Evolutionary conservation across 1,284 basidiomycete genomes (phyloP).

Genomic region (Apiotrichum sp.): DNA sequence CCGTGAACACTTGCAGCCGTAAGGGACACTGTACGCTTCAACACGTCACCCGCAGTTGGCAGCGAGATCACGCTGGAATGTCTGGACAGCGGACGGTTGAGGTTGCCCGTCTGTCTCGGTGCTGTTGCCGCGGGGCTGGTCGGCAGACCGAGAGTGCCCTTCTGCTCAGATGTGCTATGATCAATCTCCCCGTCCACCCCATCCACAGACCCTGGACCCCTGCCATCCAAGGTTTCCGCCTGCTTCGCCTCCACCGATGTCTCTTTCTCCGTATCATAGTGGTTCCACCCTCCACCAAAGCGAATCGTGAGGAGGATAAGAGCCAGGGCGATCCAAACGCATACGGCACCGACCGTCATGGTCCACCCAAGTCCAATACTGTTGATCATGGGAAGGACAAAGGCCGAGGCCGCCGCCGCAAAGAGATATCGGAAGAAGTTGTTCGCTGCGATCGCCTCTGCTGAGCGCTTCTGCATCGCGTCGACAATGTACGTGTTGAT

Average conservation of each 20-base stretch:
- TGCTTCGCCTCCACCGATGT: conserved; percentile 11
- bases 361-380: conserved; percentile 55
- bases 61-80: conserved; percentile 1
- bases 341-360: conserved; percentile 49
- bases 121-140: not conserved
- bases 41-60: conserved; percentile 28
- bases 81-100: conserved; percentile 2
- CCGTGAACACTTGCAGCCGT: conserved; percentile 35
- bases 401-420: conserved; percentile 46
- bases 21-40: conserved; percentile 34
- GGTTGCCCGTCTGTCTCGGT: not conserved
- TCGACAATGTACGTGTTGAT: conserved; percentile 57
- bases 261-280: conserved; percentile 19
- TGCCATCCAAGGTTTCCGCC: not conserved
- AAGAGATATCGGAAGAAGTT: conserved; percentile 45
- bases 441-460: conserved; percentile 51
- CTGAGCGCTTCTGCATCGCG: conserved; percentile 52
- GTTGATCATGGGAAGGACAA: conserved; percentile 54
- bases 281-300: conserved; percentile 29
- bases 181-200: not conserved
- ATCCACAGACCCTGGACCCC: not conserved
- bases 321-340: conserved; percentile 30
- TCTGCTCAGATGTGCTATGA: not conserved
- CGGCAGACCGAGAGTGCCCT: not conserved
- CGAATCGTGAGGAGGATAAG: conserved; percentile 17